A percentile compares a stretch with the other conserved stretches of the same genome.
Evolutionary conservation across 2,329 filamentous ascomycete species (phyloP).

Genomic region (Coniochaeta sp.): DNA sequence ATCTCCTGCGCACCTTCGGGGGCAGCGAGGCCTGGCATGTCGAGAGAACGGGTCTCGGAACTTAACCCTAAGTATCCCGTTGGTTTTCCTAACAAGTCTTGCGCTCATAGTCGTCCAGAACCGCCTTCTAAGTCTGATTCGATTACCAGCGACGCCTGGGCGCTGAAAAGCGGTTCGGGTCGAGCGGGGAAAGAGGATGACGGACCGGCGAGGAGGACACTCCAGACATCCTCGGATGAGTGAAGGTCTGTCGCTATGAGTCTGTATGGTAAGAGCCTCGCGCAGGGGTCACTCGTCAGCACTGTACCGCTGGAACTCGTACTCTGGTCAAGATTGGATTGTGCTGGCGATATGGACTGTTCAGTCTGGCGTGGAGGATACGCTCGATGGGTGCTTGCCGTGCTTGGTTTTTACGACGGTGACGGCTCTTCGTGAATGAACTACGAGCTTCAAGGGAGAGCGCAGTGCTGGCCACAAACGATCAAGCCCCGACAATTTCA

Average conservation of each 20-base stretch:
- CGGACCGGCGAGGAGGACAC: slow-evolving; percentile 43
- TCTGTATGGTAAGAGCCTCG: slow-evolving; percentile 68
- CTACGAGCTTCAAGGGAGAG: slow-evolving; percentile 32
- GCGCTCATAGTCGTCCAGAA: slow-evolving; percentile 61
- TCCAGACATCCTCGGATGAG: slow-evolving; percentile 51
- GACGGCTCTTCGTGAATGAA: not conserved
- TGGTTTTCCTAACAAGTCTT: slow-evolving; percentile 61
- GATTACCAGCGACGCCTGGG: slow-evolving; percentile 13
- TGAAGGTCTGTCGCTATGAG: slow-evolving; percentile 65
- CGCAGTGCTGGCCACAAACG: slow-evolving; percentile 40
- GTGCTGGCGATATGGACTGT: slow-evolving; percentile 26
- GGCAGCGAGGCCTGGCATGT: slow-evolving; percentile 31
- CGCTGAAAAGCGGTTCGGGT: slow-evolving; percentile 45
- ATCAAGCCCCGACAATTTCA: slow-evolving; percentile 31
- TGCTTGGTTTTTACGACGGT: slow-evolving; percentile 15
- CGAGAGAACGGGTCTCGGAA: slow-evolving; percentile 68
- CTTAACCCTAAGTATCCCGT: slow-evolving; percentile 88
- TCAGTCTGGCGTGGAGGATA: slow-evolving; percentile 21
- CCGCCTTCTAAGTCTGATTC: slow-evolving; percentile 54
- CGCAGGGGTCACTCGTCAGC: slow-evolving; percentile 70
- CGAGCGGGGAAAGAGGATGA: slow-evolving; percentile 26
- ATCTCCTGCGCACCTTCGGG: slow-evolving; percentile 26
- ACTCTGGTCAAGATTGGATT: slow-evolving; percentile 42
- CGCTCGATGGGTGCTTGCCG: slow-evolving; percentile 13
- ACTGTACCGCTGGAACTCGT: slow-evolving; percentile 54